Evolutionary conservation across 441 rosid species (phyloP).

Genomic region (Adansonia madagascariensis): DNA sequence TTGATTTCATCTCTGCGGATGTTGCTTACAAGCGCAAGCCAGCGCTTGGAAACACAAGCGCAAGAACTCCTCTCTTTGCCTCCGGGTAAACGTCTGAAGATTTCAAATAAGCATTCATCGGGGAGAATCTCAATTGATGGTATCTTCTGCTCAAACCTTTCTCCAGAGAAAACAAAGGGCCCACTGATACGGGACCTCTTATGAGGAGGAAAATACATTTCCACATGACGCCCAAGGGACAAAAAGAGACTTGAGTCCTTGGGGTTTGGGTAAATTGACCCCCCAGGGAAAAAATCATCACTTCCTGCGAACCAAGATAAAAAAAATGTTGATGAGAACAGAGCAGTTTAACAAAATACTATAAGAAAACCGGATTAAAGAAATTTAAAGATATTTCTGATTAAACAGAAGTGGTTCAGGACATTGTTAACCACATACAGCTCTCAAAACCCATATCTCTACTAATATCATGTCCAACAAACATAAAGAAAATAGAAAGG

Average conservation of each 20-base stretch:
- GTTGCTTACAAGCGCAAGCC: constrained; percentile 78
- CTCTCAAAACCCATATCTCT: not conserved
- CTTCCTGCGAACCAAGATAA: constrained; percentile 50
- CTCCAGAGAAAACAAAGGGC: constrained; percentile 49
- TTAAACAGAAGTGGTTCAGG: not conserved
- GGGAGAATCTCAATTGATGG: constrained; percentile 76
- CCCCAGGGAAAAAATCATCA: constrained; percentile 69
- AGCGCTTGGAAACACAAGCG: constrained; percentile 82
- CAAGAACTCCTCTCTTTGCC: constrained; percentile 73
- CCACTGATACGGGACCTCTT: constrained; percentile 80
- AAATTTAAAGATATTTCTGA: not conserved
- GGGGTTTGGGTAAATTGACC: constrained; percentile 63
- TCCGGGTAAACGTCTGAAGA: constrained; percentile 71
- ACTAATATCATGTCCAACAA: not conserved
- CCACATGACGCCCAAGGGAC: constrained; percentile 56
- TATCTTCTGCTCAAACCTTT: constrained; percentile 48
- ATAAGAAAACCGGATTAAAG: not conserved
- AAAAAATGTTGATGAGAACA: not conserved
- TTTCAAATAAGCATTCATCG: constrained; percentile 93
- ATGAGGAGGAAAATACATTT: constrained; percentile 66
- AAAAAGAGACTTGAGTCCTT: constrained; percentile 57
- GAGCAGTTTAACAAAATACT: not conserved
- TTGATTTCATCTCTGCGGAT: constrained; percentile 62
- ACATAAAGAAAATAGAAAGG: not conserved
- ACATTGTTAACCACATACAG: not conserved